Evolutionary conservation across 108 stramenopile genomes (phyloP).

Genomic region (Skeletonema menzelii): DNA sequence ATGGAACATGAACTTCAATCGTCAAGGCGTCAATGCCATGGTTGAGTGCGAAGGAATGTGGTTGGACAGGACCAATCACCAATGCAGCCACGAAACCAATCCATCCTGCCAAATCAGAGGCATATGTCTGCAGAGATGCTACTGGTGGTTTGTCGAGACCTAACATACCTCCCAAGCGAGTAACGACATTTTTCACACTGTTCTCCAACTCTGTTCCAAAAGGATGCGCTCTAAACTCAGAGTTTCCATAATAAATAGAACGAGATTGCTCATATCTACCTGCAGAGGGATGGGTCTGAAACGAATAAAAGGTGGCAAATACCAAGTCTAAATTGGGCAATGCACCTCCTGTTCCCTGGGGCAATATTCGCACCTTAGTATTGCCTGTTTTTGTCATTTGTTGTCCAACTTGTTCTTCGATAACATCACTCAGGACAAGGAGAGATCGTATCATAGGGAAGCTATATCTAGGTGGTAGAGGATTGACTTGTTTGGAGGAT

Average conservation of each 20-base stretch:
- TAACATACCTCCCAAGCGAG: slow-evolving; percentile 1
- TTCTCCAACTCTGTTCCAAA: slow-evolving; percentile 10
- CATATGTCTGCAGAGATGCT: slow-evolving; percentile 40
- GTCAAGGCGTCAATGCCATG: slow-evolving; percentile 84
- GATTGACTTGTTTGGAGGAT: slow-evolving; percentile 8
- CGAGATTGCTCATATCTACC: background rate
- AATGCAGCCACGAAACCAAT: slow-evolving; percentile 41
- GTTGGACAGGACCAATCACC: slow-evolving; percentile 43
- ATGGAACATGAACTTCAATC: slow-evolving; percentile 47
- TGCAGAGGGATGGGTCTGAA: slow-evolving; percentile 34
- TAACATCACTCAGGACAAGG: slow-evolving; percentile 53
- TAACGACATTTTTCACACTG: background rate
- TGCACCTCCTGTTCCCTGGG: slow-evolving; percentile 73
- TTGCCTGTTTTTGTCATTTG: background rate
- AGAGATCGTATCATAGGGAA: slow-evolving; percentile 65
- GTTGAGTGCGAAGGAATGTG: slow-evolving; percentile 71
- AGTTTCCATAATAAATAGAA: slow-evolving; percentile 23
- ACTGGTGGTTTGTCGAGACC: slow-evolving; percentile 16
- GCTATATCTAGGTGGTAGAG: slow-evolving; percentile 57
- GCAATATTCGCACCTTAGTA: slow-evolving; percentile 49
- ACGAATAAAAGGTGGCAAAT: slow-evolving; percentile 54
- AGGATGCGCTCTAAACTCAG: slow-evolving; percentile 34
- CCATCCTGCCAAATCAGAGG: slow-evolving; percentile 52
- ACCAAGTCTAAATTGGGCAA: slow-evolving; percentile 86
- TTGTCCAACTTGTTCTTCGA: background rate